These are phyloP conservation scores for Leishmania aethiopica DNA, from an alignment of 208 protist species.

Conservation along the genomic window DNA sequence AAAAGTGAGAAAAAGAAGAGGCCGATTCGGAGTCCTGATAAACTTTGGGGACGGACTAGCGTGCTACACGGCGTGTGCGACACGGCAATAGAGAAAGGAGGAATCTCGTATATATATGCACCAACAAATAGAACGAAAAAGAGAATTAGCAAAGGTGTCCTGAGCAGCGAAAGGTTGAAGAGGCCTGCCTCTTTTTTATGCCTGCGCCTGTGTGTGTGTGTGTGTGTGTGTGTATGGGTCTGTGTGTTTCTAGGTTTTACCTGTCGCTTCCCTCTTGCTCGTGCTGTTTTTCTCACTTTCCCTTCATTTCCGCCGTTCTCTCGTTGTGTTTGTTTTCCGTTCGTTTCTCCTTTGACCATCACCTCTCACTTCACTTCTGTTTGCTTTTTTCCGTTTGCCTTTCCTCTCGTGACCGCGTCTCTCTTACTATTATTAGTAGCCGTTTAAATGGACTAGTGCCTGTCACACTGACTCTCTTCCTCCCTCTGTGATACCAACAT, in stretches of 20 bases:
- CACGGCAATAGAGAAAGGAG: background rate
- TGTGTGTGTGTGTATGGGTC: background rate
- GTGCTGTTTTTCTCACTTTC: background rate
- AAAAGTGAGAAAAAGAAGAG: background rate
- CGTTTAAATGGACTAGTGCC: background rate
- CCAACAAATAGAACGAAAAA: background rate
- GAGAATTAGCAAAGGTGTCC: background rate
- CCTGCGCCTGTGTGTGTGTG: too few relatives aligned
- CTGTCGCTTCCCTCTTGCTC: background rate
- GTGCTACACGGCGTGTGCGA: background rate
- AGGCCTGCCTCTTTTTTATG: background rate
- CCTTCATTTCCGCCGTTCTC: background rate
- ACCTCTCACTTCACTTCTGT: background rate
- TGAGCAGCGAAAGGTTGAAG: background rate
- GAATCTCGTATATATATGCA: background rate
- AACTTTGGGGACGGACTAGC: background rate
- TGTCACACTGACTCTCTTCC: background rate
- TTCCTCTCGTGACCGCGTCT: too few relatives aligned
- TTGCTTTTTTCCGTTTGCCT: background rate
- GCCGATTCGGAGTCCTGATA: background rate
- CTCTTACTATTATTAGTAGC: too few relatives aligned
- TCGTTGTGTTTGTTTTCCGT: background rate
- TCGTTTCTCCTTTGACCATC: too few relatives aligned
- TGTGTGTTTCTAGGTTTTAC: conserved; percentile 12
- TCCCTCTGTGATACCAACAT: background rate